Conservation (phyloP, 1,284 basidiomycete species). For the Marasmius sp. region DNA sequence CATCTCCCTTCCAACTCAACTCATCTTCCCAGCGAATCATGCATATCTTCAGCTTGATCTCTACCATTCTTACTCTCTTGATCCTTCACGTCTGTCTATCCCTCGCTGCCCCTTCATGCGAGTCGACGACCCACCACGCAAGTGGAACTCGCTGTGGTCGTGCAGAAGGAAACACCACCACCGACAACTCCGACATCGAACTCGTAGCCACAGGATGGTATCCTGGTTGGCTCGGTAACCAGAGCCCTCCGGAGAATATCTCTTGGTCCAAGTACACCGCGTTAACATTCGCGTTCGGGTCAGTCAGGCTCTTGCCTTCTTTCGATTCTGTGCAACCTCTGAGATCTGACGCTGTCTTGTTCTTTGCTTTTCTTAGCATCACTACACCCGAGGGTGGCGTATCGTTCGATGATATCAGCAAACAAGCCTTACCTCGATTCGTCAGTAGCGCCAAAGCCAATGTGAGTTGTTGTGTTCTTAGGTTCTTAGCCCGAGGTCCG, state of each 20-base stretch:
- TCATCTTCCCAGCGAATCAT: background rate
- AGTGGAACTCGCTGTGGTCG: background rate
- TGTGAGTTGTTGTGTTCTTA: conserved; percentile 31
- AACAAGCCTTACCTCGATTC: conserved; percentile 46
- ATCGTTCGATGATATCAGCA: conserved; percentile 39
- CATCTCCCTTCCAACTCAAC: no score
- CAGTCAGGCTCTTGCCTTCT: conserved; percentile 29
- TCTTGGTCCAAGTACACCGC: conserved; percentile 58
- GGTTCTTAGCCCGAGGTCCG: no score
- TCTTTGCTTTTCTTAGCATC: conserved; percentile 24
- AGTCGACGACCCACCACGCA: background rate
- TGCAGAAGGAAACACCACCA: background rate
- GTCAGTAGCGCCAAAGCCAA: conserved; percentile 49
- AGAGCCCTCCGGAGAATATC: conserved; percentile 42
- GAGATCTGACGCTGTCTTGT: background rate
- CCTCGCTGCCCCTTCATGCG: background rate
- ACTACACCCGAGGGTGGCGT: conserved; percentile 44
- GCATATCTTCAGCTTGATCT: background rate
- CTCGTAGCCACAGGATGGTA: conserved; percentile 55
- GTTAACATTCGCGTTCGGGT: conserved; percentile 64
- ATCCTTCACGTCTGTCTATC: background rate
- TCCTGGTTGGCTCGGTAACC: conserved; percentile 49
- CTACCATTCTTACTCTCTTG: background rate
- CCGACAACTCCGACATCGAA: background rate
- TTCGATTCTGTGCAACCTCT: background rate